A percentile compares a stretch with the other conserved stretches of the same genome.
Conservation (phyloP, 345 rosid species). For the Garcia nutans region DNA sequence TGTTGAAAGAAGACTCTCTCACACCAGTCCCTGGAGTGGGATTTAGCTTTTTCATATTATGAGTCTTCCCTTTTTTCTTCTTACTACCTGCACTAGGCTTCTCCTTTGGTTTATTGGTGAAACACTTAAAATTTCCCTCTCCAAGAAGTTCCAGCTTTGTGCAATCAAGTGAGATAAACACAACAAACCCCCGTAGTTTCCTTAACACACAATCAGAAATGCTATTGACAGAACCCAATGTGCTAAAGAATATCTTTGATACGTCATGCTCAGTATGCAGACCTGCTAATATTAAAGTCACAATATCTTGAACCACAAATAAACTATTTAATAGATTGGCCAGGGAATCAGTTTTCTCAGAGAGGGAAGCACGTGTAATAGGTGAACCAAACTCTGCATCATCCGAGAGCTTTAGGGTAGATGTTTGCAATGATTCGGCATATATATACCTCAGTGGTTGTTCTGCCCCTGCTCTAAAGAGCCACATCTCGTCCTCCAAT, state of each 20-base stretch:
- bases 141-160: constrained; percentile 78
- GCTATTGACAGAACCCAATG: constrained; percentile 58
- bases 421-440: constrained; percentile 28
- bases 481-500: constrained; percentile 46
- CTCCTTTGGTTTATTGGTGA: constrained; percentile 54
- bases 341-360: constrained; percentile 34
- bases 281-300: constrained; percentile 39
- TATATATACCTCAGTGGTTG: constrained; percentile 34
- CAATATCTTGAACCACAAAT: constrained; percentile 58
- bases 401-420: constrained; percentile 17
- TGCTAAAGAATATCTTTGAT: constrained; percentile 61
- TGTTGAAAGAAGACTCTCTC: constrained; percentile 27
- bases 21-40: constrained; percentile 27
- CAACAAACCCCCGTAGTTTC: constrained; percentile 69
- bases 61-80: constrained; percentile 58
- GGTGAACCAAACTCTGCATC: constrained; percentile 42
- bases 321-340: constrained; percentile 44
- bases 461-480: constrained; percentile 44
- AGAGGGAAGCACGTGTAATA: constrained; percentile 24
- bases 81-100: constrained; percentile 42
- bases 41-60: constrained; percentile 45
- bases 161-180: constrained; percentile 67
- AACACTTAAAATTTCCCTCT: constrained; percentile 47
- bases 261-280: constrained; percentile 37
- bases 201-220: constrained; percentile 65